Base-by-base conservation (phyloP, 768 basidiomycete genomes). In the Scleroderma bovista region DNA sequence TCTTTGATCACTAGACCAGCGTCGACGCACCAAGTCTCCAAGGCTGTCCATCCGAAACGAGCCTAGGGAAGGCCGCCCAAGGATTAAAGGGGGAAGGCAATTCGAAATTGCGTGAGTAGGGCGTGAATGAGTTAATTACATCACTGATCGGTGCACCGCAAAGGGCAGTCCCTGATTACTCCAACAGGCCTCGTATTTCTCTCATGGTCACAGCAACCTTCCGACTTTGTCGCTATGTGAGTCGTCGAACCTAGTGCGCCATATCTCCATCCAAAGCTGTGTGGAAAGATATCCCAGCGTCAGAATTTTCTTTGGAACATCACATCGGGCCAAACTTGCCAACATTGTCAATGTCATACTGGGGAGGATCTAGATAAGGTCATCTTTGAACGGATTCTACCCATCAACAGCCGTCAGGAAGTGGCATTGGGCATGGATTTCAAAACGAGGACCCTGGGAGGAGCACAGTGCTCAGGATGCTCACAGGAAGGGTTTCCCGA, bases 1-100 rank as follows among this genome's bases (percentile, higher is more conserved):
- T 29, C 26, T 29, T 29, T 9, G 26, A 66, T 84, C 55, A 98
- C 69, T 29, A 9, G 26, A 29, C 26, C 26, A 29, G 26, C 4
- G 4, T 29, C 13, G 34, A 36, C 13, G 34, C 13, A 13, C 34
- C 34, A n/a, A 36, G 34, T 36, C n/a, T 36, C 12, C 34, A n/a
- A 36, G 13, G 13, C n/a, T 12, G 12, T 36, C 4, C 13, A 6
- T 5, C 34, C 34, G 13, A 36, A 36, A 36, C 12, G 34, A 36
- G 34, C 12, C 34, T 15, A 36, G 6, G 13, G 6, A 12, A 15
- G 34, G 34, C n/a, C n/a, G 12, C 34, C 34, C 4, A 13, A 36
- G 6, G 34, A n/a, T 36, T 13, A 13, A 36, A n/a, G 34, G 34
- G 34, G 34, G 12, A 36, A 36, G 34, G 34, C 4, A 5, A 36